A percentile compares a stretch with the other conserved stretches of the same genome.
Evolutionary conservation across 805 yeast species (phyloP).

Genomic region (Soucietia sequanensis): DNA sequence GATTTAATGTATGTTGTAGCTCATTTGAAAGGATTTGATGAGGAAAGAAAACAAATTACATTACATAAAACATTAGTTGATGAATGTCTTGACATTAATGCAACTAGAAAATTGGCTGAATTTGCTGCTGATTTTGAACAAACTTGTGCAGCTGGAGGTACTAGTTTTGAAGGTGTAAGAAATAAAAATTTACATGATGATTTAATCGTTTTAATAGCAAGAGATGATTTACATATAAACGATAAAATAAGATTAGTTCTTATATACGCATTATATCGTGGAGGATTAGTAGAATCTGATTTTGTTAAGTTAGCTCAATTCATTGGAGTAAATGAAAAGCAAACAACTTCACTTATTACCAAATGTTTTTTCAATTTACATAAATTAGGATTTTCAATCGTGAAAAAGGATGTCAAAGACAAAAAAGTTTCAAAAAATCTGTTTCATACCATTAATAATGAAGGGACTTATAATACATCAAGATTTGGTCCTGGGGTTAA

Average conservation of each 20-base stretch:
- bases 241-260: constrained; percentile 77
- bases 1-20: constrained; percentile 78
- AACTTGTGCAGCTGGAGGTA: constrained; percentile 70
- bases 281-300: constrained; percentile 76
- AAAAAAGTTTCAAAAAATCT: constrained; percentile 49
- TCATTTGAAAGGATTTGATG: constrained; percentile 63
- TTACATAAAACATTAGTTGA: constrained; percentile 63
- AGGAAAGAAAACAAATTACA: constrained; percentile 58
- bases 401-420: constrained; percentile 39
- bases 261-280: constrained; percentile 75
- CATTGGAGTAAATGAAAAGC: constrained; percentile 42
- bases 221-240: constrained; percentile 48
- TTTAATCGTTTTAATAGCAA: constrained; percentile 53
- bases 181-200: constrained; percentile 60
- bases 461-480: constrained; percentile 60
- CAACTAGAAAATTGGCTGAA: constrained; percentile 59
- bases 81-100: constrained; percentile 60
- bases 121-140: constrained; percentile 83
- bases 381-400: constrained; percentile 55
- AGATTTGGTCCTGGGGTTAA: constrained; percentile 72
- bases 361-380: constrained; percentile 41
- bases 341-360: constrained; percentile 58
- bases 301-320: constrained; percentile 64
- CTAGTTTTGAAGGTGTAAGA: constrained; percentile 64
- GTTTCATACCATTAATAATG: constrained; percentile 55